Conservation (phyloP, 352 stramenopile genomes). For the Nothophytophthora sp. region DNA sequence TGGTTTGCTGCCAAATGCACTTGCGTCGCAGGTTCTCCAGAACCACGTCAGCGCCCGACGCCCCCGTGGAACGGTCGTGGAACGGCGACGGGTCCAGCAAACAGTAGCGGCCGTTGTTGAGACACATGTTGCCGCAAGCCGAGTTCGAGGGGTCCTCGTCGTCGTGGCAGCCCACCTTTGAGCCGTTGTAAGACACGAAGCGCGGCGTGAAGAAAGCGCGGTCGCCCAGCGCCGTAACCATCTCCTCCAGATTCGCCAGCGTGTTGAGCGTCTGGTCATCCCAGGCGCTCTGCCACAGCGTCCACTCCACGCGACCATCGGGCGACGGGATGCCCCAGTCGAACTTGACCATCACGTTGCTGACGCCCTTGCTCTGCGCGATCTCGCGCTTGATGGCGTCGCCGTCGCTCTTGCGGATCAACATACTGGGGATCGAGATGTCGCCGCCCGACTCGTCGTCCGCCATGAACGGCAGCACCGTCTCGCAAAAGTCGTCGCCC, state of each 20-base stretch:
- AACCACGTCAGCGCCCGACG: slow-evolving; percentile 95
- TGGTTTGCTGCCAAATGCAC: slow-evolving; percentile 95
- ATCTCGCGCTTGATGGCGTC: slow-evolving; percentile 92
- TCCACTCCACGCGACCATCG: slow-evolving; percentile 97
- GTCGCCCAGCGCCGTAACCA: slow-evolving; percentile 85
- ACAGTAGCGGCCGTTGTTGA: slow-evolving; percentile 98
- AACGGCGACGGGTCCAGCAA: slow-evolving; percentile 94
- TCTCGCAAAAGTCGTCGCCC: slow-evolving; percentile 88
- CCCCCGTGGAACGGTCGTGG: slow-evolving; percentile 91
- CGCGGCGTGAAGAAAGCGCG: slow-evolving; percentile 96
- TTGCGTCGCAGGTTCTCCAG: slow-evolving; percentile 92
- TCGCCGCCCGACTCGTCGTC: slow-evolving; percentile 96
- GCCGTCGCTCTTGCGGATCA: slow-evolving; percentile 95
- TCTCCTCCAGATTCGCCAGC: slow-evolving; percentile 83
- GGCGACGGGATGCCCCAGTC: slow-evolving; percentile 94
- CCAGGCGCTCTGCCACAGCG: slow-evolving; percentile 95
- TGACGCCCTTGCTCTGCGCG: slow-evolving; percentile 79
- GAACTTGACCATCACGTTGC: slow-evolving; percentile 95
- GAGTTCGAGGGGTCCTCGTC: slow-evolving; percentile 57
- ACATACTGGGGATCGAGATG: slow-evolving; percentile 97
- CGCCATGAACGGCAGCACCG: slow-evolving; percentile 86
- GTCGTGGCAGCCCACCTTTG: slow-evolving; percentile 90
- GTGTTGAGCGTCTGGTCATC: slow-evolving; percentile 85
- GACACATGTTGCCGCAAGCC: slow-evolving; percentile 96
- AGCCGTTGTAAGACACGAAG: slow-evolving; percentile 97